These are phyloP conservation scores for Calonectria pauciramosa DNA, from an alignment of 2,329 filamentous ascomycete species.

Conservation along the genomic window DNA sequence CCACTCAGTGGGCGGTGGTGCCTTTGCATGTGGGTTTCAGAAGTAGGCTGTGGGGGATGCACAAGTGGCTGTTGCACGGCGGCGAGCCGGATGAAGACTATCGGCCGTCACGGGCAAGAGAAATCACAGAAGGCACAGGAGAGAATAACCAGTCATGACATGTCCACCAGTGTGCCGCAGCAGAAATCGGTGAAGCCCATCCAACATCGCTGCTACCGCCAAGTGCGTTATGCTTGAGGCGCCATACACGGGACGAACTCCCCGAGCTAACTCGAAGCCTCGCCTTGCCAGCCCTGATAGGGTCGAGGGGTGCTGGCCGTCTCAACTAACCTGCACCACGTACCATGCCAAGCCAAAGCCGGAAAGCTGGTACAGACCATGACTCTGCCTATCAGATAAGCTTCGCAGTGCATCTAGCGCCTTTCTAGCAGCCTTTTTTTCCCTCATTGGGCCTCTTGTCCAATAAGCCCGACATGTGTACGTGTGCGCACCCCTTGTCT, in stretches of 20 bases:
- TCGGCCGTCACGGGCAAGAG: background rate
- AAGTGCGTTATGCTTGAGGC: background rate
- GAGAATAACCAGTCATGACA: background rate
- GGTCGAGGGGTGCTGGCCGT: background rate
- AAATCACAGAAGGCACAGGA: background rate
- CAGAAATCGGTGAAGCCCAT: slow-evolving; percentile 1
- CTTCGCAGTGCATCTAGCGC: slow-evolving; percentile 5
- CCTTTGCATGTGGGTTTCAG: slow-evolving; percentile 5
- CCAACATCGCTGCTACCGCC: background rate
- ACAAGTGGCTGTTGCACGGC: background rate
- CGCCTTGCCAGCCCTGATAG: slow-evolving; percentile 4
- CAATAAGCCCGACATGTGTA: background rate
- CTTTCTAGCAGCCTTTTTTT: slow-evolving; percentile 7
- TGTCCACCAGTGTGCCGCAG: background rate
- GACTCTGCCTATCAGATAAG: slow-evolving; percentile 3
- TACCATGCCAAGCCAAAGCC: slow-evolving; percentile 6
- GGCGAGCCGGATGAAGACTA: background rate
- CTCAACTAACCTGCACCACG: background rate
- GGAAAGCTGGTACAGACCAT: slow-evolving; percentile 1
- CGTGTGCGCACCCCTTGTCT: background rate
- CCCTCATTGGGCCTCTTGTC: background rate
- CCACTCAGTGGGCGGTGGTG: background rate
- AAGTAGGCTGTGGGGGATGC: background rate
- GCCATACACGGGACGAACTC: slow-evolving; percentile 10
- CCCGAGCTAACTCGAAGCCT: background rate